These are phyloP conservation scores for Ceratobasidium sp. DNA, from an alignment of 1,284 basidiomycete genomes.

Conservation along the genomic window DNA sequence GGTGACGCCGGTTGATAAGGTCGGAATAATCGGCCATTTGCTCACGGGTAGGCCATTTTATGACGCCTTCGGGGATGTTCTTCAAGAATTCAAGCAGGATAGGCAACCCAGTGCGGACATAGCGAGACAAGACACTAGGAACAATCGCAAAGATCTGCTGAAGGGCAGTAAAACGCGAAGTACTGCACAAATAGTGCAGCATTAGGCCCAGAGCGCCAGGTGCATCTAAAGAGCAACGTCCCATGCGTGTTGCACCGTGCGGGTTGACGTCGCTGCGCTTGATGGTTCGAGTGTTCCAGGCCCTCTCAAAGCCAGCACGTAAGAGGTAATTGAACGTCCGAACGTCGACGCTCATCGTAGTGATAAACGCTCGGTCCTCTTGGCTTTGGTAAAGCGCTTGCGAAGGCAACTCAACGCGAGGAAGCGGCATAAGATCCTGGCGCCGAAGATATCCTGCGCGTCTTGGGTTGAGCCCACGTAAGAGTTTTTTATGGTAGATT, in stretches of 20 bases:
- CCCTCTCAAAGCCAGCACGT: slow-evolving; percentile 52
- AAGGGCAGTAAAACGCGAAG: slow-evolving; percentile 56
- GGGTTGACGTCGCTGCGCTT: slow-evolving; percentile 52
- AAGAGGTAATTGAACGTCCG: slow-evolving; percentile 57
- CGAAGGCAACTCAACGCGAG: not conserved
- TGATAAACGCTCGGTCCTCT: slow-evolving; percentile 57
- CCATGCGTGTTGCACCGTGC: slow-evolving; percentile 51
- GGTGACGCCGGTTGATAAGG: slow-evolving; percentile 55
- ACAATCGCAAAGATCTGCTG: slow-evolving; percentile 56
- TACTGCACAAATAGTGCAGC: slow-evolving; percentile 60
- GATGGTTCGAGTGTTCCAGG: slow-evolving; percentile 56
- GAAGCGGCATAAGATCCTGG: not conserved
- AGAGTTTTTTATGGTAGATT: not conserved
- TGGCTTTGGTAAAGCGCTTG: not conserved
- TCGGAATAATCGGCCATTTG: slow-evolving; percentile 52
- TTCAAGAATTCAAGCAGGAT: slow-evolving; percentile 54
- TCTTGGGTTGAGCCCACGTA: not conserved
- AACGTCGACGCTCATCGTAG: slow-evolving; percentile 61
- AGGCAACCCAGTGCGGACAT: slow-evolving; percentile 54
- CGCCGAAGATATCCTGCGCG: not conserved
- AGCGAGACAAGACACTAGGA: slow-evolving; percentile 51
- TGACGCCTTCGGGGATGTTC: slow-evolving; percentile 53
- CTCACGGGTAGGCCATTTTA: slow-evolving; percentile 53
- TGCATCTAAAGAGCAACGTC: slow-evolving; percentile 58
- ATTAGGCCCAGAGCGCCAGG: slow-evolving; percentile 60